Evolutionary conservation across 495 filamentous ascomycete genomes (phyloP), one percentile per base, ranked within the genome.

Genomic region (Annulohypoxylon maeteangense): DNA sequence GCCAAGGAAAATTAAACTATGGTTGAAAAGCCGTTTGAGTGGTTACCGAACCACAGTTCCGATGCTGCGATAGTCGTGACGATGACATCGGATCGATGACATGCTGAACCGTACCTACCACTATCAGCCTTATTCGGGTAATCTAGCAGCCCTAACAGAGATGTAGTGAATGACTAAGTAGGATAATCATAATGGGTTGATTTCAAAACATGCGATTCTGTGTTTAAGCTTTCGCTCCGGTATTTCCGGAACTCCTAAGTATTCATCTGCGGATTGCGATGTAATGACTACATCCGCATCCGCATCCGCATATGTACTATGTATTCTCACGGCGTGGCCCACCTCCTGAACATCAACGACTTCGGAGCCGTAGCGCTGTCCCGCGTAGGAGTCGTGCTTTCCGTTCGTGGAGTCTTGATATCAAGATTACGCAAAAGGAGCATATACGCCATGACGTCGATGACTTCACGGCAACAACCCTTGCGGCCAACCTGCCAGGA

Each of bases 401-500:
- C 38, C n/a, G n/a, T 42, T 7, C 4, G 1, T 1, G 16, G 32
- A 51, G 48, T 67, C 69, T 59, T 67, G 69, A 71, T 56, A 67
- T 71, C 69, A 64, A 38, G 7, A 71, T 71, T 67, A 67, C 63
- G 69, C n/a, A n/a, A 60, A 71, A 71, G 38, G 12, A n/a, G 2
- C 16, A 27, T 16, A 18, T 16, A 34, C n/a, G n/a, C n/a, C n/a
- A 57, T 66, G 42, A 53, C 68, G 27, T 32, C 57, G 12, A 44
- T 44, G 36, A 44, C 38, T 44, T 18, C 40, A 7, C 4, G 4
- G n/a, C n/a, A n/a, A n/a, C 40, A 18, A 42, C 12, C 14, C 38
- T 12, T n/a, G 4, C 7, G 16, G 6, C 7, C n/a, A 8, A 20
- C 32, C 2, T n/a, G 4, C 53, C 25, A 32, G 40, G 29, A 29